These are phyloP conservation scores for Pelargonium australe DNA, from an alignment of 441 rosid genomes.

Conservation along the genomic window DNA sequence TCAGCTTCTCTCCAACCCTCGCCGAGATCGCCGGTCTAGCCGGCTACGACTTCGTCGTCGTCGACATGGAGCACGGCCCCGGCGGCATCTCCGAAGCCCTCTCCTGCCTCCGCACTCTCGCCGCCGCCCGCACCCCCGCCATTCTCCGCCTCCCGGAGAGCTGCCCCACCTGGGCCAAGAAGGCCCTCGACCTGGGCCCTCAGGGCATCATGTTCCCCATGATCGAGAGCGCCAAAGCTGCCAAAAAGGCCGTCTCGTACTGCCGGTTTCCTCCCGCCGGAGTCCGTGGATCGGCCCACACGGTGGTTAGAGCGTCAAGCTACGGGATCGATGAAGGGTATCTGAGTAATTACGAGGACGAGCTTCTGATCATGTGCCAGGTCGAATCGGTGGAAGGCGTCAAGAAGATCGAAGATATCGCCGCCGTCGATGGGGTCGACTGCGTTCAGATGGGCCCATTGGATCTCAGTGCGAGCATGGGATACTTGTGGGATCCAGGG, in stretches of 20 bases:
- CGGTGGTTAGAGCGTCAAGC: constrained; percentile 70
- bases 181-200: constrained; percentile 87
- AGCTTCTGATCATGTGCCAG: constrained; percentile 81
- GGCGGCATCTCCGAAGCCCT: constrained; percentile 71
- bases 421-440: constrained; percentile 80
- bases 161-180: constrained; percentile 66
- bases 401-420: constrained; percentile 60
- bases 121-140: constrained; percentile 50
- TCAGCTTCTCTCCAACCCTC: constrained; percentile 74
- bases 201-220: constrained; percentile 91
- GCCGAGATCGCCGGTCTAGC: constrained; percentile 79
- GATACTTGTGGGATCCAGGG: constrained; percentile 90
- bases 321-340: constrained; percentile 87
- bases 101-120: constrained; percentile 54
- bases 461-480: constrained; percentile 87
- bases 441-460: constrained; percentile 93
- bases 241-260: constrained; percentile 71
- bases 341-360: constrained; percentile 58
- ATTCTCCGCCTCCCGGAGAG: constrained; percentile 72
- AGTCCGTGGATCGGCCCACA: constrained; percentile 81
- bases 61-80: constrained; percentile 95
- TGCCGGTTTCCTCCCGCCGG: constrained; percentile 81
- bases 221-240: constrained; percentile 59
- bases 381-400: constrained; percentile 71
- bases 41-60: constrained; percentile 80